These are phyloP conservation scores for Salix exigua DNA, from an alignment of 345 rosid species.

Conservation along the genomic window DNA sequence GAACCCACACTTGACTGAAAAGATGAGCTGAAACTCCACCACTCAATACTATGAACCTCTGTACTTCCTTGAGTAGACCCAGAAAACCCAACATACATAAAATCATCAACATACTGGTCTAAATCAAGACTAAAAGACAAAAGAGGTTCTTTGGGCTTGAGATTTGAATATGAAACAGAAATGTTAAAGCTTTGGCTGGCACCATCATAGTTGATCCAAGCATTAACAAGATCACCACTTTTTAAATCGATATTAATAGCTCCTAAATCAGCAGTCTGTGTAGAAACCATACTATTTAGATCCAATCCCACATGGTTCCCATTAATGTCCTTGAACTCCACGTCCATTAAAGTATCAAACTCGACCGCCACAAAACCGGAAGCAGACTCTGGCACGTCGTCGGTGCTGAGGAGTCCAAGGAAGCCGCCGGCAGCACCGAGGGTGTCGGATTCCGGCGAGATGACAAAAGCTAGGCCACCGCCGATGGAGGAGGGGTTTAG, in stretches of 20 bases:
- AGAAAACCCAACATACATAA: conserved; percentile 95
- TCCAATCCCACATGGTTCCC: conserved; percentile 97
- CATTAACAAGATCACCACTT: conserved; percentile 79
- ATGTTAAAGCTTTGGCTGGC: conserved; percentile 38
- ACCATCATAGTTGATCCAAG: conserved; percentile 85
- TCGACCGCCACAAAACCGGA: conserved; percentile 82
- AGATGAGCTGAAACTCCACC: conserved; percentile 92
- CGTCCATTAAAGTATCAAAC: conserved; percentile 92
- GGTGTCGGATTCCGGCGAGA: conserved; percentile 59
- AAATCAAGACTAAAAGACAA: conserved; percentile 61
- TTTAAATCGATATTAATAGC: conserved; percentile 71
- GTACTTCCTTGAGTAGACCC: conserved; percentile 99
- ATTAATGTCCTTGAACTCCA: conserved; percentile 72
- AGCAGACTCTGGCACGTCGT: conserved; percentile 30
- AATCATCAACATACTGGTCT: conserved; percentile 68
- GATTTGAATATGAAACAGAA: conserved; percentile 75
- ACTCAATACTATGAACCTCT: conserved; percentile 83
- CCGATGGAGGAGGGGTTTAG: conserved; percentile 91
- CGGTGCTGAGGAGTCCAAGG: conserved; percentile 53
- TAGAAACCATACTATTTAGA: conserved; percentile 73
- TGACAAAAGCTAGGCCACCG: conserved; percentile 86
- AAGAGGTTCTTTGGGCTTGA: conserved; percentile 71
- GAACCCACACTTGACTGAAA: conserved; percentile 42
- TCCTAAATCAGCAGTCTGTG: conserved; percentile 61
- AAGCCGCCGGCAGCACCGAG: conserved; percentile 75